Conservation (phyloP, 352 stramenopile species). For the Pythium sp. region DNA sequence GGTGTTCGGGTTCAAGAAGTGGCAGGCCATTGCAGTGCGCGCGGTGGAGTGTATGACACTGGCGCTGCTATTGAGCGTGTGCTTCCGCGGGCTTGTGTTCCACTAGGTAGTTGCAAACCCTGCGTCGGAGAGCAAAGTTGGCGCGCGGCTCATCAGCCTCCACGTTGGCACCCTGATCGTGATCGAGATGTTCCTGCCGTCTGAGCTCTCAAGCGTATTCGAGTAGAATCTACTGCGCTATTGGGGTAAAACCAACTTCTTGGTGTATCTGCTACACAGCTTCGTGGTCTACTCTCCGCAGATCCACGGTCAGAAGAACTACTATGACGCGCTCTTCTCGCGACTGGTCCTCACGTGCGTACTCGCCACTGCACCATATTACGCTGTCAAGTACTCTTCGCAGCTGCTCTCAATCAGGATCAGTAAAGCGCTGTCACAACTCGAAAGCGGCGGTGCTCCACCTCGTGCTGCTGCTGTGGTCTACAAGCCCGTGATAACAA, state of each 20-base stretch:
- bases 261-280: constrained; percentile 39
- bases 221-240: constrained; percentile 18
- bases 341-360: constrained; percentile 24
- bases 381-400: constrained; percentile 40
- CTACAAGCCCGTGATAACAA: neutral
- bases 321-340: constrained; percentile 8
- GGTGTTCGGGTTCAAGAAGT: constrained; percentile 20
- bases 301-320: constrained; percentile 23
- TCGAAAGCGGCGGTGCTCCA: neutral
- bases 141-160: constrained; percentile 26
- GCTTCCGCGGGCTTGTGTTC: constrained; percentile 9
- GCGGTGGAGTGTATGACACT: constrained; percentile 20
- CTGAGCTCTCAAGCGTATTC: constrained; percentile 2
- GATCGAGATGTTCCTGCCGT: constrained; percentile 12
- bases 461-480: neutral
- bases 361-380: constrained; percentile 32
- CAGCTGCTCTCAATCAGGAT: constrained; percentile 31
- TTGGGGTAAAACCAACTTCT: constrained; percentile 35
- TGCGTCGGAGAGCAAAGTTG: constrained; percentile 11
- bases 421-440: constrained; percentile 12
- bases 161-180: constrained; percentile 18
- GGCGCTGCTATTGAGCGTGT: constrained; percentile 28
- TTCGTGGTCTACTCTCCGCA: constrained; percentile 27
- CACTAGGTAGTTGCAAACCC: constrained; percentile 27
- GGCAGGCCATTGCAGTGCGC: constrained; percentile 21